phyloP scores from a whole-genome alignment of 495 filamentous ascomycete species.

The Aspergillus ostianus region DNA sequence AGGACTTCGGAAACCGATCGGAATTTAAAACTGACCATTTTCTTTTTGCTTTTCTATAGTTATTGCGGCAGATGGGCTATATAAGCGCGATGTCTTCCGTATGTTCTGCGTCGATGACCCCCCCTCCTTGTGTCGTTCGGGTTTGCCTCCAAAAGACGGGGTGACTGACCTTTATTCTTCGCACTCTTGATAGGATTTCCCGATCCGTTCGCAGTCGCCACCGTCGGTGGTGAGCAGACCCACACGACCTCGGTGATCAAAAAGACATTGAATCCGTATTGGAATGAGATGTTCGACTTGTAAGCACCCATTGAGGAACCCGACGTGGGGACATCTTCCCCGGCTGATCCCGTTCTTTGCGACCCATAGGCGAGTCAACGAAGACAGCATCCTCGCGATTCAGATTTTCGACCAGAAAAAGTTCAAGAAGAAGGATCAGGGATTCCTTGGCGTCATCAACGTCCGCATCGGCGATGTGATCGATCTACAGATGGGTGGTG shows the following conservation, averaged over 20 bases:
- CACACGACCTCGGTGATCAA: slow-evolving; percentile 94
- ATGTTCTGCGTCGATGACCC: slow-evolving; percentile 16
- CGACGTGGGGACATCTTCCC: slow-evolving; percentile 1
- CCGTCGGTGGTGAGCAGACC: slow-evolving; percentile 93
- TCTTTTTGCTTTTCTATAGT: slow-evolving; percentile 49
- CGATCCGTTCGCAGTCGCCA: slow-evolving; percentile 96
- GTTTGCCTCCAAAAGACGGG: slow-evolving; percentile 6
- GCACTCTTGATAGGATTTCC: slow-evolving; percentile 69
- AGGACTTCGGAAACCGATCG: background rate
- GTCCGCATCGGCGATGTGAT: slow-evolving; percentile 91
- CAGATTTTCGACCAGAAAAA: slow-evolving; percentile 99
- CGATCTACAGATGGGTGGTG: slow-evolving; percentile 81
- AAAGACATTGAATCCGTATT: slow-evolving; percentile 96
- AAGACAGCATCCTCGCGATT: slow-evolving; percentile 94
- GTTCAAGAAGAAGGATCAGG: slow-evolving; percentile 99
- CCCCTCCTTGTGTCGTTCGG: background rate
- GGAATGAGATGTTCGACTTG: slow-evolving; percentile 99
- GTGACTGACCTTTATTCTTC: slow-evolving; percentile 25
- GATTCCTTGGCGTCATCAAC: slow-evolving; percentile 96
- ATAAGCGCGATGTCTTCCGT: slow-evolving; percentile 99
- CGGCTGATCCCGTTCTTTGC: slow-evolving; percentile 12
- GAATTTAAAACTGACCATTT: background rate
- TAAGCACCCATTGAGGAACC: slow-evolving; percentile 40
- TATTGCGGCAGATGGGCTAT: slow-evolving; percentile 96
- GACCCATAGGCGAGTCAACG: slow-evolving; percentile 67